These are phyloP conservation scores for Rhodotorula graminis DNA, from an alignment of 768 basidiomycete genomes.

Conservation along the genomic window DNA sequence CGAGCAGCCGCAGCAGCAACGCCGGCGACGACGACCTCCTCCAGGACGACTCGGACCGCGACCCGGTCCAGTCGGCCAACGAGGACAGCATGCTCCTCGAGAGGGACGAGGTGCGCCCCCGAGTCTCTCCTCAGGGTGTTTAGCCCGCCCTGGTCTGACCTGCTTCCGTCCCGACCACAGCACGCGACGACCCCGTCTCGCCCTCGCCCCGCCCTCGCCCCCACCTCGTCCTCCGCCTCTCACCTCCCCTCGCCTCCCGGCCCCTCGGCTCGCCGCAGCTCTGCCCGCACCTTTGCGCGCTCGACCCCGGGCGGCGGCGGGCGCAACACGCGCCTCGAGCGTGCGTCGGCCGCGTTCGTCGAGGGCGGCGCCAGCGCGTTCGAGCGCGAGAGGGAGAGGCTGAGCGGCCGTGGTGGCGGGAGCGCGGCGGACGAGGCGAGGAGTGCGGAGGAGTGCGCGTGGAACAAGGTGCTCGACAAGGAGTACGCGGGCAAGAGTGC, in stretches of 20 bases:
- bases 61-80: not conserved
- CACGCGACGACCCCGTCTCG: not conserved
- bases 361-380: not conserved
- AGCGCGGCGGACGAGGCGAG: not conserved
- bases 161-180: too few species aligned
- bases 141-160: too few species aligned
- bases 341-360: not conserved
- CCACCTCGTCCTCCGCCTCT: not conserved
- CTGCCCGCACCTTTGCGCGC: too few species aligned
- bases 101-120: not conserved
- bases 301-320: not conserved
- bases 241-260: not conserved
- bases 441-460: slow-evolving; percentile 6
- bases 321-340: not conserved
- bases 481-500: slow-evolving; percentile 11
- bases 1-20: slow-evolving; percentile 1
- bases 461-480: slow-evolving; percentile 11
- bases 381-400: not conserved
- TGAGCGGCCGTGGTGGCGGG: not conserved
- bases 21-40: slow-evolving; percentile 3
- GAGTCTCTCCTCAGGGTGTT: too few species aligned
- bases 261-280: not conserved
- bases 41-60: not conserved
- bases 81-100: not conserved
- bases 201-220: not conserved